Percentiles rank a stretch among this genome's conserved stretches.
phyloP scores from a whole-genome alignment of 192 early-diverging fungal genomes.

The Coemansia javaensis region DNA sequence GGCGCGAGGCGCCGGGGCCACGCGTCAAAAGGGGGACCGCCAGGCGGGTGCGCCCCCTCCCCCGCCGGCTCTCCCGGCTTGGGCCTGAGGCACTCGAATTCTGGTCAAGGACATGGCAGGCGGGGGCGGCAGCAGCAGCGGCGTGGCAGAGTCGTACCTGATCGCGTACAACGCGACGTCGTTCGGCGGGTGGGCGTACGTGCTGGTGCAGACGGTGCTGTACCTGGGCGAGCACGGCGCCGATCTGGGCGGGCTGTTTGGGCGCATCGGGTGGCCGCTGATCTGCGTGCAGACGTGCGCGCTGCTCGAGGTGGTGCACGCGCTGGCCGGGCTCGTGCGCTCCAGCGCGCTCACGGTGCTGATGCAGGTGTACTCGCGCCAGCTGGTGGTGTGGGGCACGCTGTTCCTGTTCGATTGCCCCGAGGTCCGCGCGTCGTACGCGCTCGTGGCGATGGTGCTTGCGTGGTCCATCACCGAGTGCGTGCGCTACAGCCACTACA shows the following conservation, averaged over 20 bases:
- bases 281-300: slow-evolving; percentile 78
- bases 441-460: slow-evolving; percentile 75
- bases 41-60: no score
- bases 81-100: no score
- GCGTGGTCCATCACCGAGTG: slow-evolving; percentile 93
- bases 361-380: slow-evolving; percentile 82
- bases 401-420: slow-evolving; percentile 64
- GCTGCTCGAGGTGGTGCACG: slow-evolving; percentile 68
- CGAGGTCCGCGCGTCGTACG: slow-evolving; percentile 61
- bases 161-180: slow-evolving; percentile 82
- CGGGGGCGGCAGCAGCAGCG: background rate
- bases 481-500: slow-evolving; percentile 90
- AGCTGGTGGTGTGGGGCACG: slow-evolving; percentile 81
- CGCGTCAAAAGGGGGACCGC: no score
- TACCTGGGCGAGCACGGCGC: slow-evolving; percentile 54
- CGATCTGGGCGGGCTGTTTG: slow-evolving; percentile 60
- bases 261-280: slow-evolving; percentile 57
- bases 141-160: slow-evolving; percentile 58
- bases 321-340: slow-evolving; percentile 68
- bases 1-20: no score
- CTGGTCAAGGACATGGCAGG: no score
- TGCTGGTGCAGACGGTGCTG: slow-evolving; percentile 56
- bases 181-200: slow-evolving; percentile 74
- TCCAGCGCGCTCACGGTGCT: slow-evolving; percentile 73
- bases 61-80: no score